Conservation (phyloP, 768 basidiomycete genomes). For the Paxillus ammoniavirescens region DNA sequence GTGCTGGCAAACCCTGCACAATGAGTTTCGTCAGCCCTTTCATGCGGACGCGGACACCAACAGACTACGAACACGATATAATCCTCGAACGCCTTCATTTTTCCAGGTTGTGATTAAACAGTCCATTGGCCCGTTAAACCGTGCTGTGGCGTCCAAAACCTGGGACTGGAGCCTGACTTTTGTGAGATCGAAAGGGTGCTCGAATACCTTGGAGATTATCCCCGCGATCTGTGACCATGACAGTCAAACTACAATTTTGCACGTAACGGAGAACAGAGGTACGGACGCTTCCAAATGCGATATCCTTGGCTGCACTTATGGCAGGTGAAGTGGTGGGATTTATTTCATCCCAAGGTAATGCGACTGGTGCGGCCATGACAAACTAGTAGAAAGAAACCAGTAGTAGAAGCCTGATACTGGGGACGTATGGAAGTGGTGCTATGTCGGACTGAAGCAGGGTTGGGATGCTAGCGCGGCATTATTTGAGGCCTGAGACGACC, state of each 20-base stretch:
- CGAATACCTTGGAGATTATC: conserved; percentile 81
- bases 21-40: conserved; percentile 1
- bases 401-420: background rate
- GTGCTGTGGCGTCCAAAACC: conserved; percentile 63
- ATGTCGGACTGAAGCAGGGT: background rate
- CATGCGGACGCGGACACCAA: background rate
- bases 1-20: conserved; percentile 82
- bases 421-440: background rate
- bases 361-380: conserved; percentile 14
- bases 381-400: background rate
- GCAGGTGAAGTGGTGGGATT: conserved; percentile 14
- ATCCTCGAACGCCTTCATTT: conserved; percentile 78
- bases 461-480: conserved; percentile 21
- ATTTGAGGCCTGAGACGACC: conserved; percentile 18
- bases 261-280: background rate
- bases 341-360: conserved; percentile 14
- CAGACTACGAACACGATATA: conserved; percentile 72
- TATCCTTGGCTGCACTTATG: conserved; percentile 40
- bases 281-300: conserved; percentile 59
- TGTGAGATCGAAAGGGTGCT: conserved; percentile 94
- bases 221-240: conserved; percentile 62
- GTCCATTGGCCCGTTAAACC: conserved; percentile 85
- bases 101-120: conserved; percentile 80
- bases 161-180: conserved; percentile 95
- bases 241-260: background rate